A percentile compares a stretch with the other conserved stretches of the same genome.
Conservation (phyloP, 2,329 filamentous ascomycete species). For the Diaporthe sp. region DNA sequence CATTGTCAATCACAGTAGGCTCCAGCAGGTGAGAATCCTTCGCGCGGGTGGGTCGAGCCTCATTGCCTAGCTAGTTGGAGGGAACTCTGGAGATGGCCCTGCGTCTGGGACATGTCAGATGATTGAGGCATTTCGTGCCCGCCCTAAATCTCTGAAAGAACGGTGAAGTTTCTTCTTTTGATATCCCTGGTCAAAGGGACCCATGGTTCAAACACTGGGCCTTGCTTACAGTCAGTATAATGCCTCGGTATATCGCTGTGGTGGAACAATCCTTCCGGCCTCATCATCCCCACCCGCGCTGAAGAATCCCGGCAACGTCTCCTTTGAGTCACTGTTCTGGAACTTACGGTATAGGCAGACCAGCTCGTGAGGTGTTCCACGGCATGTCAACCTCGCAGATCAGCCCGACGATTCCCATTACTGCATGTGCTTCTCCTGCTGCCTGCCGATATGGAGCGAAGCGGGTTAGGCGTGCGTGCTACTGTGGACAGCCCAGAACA, state of each 20-base stretch:
- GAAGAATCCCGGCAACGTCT: too few relatives aligned
- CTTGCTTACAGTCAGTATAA: not conserved
- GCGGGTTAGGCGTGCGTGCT: not conserved
- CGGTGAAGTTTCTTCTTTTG: not conserved
- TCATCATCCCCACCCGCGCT: not conserved
- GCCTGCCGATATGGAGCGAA: not conserved
- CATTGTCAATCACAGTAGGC: not conserved
- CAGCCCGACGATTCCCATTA: not conserved
- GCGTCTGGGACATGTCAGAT: slow-evolving; percentile 10
- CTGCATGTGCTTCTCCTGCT: not conserved
- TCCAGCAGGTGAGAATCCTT: slow-evolving; percentile 12
- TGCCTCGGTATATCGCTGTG: slow-evolving; percentile 1
- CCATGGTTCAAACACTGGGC: not conserved
- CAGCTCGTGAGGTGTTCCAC: not conserved
- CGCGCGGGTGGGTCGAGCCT: slow-evolving; percentile 2
- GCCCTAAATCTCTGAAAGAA: not conserved
- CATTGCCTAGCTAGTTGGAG: not conserved
- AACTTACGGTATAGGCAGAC: not conserved
- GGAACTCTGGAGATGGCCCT: not conserved
- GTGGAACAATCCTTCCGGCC: slow-evolving; percentile 1
- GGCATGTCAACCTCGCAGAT: not conserved
- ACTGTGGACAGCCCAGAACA: not conserved
- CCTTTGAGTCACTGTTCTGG: not conserved
- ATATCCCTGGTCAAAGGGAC: not conserved
- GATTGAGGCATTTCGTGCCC: slow-evolving; percentile 17